These are phyloP conservation scores for Candida ortonii DNA, from an alignment of 805 yeast genomes.

Conservation along the genomic window DNA sequence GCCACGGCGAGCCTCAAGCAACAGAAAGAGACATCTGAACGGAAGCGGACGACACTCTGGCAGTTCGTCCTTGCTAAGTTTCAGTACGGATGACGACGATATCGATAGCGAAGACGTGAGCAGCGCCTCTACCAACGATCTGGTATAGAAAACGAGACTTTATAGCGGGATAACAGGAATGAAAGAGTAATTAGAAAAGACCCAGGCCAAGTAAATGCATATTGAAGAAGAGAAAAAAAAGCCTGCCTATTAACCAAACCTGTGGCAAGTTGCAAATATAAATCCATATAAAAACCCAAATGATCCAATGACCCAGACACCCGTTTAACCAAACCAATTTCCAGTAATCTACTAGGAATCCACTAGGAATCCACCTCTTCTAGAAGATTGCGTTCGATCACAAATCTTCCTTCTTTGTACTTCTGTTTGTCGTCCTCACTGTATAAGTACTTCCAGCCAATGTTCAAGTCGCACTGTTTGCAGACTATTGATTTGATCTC, in stretches of 20 bases:
- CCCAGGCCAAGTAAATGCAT: too few species aligned
- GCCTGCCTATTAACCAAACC: constrained; percentile 3
- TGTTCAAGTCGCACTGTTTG: constrained; percentile 28
- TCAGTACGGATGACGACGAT: constrained; percentile 7
- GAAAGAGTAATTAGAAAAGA: too few species aligned
- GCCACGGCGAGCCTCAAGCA: background rate
- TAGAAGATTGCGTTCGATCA: constrained; percentile 30
- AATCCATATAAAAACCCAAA: too few species aligned
- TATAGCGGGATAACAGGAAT: too few species aligned
- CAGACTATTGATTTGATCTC: constrained; percentile 30
- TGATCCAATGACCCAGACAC: too few species aligned
- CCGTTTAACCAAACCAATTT: too few species aligned
- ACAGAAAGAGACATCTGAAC: constrained; percentile 3
- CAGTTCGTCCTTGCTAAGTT: constrained; percentile 4
- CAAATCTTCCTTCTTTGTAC: constrained; percentile 35
- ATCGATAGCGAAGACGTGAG: constrained; percentile 6
- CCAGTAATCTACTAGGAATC: too few species aligned
- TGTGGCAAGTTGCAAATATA: too few species aligned
- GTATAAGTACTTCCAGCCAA: constrained; percentile 37
- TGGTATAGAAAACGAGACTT: background rate
- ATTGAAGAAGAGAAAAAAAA: too few species aligned
- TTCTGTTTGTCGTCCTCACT: constrained; percentile 29
- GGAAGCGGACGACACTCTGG: constrained; percentile 7
- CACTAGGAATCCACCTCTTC: constrained; percentile 24
- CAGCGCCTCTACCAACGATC: constrained; percentile 2